Conservation (phyloP, 768 basidiomycete species). For the Leucocoprinus leucothites region DNA sequence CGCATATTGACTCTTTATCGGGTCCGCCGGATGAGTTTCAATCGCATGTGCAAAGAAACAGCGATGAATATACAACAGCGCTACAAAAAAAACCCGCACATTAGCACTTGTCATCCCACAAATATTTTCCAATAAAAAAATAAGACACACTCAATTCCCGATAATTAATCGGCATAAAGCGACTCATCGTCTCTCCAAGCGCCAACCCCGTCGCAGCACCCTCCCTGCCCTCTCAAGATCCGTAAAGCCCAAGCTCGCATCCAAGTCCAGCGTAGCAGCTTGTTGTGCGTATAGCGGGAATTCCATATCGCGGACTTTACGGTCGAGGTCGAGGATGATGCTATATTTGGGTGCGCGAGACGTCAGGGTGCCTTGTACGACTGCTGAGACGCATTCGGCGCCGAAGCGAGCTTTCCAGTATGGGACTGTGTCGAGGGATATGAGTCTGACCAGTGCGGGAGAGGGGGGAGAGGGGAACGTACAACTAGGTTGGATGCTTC, state of each 20-base stretch:
- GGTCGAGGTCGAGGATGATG: slow-evolving; percentile 59
- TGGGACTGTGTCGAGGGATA: slow-evolving; percentile 41
- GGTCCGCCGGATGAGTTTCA: slow-evolving; percentile 58
- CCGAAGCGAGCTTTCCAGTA: slow-evolving; percentile 72
- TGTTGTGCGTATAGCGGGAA: slow-evolving; percentile 61
- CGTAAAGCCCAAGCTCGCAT: not conserved
- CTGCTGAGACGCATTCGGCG: slow-evolving; percentile 60
- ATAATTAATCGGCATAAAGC: slow-evolving; percentile 76
- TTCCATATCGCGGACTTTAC: slow-evolving; percentile 67
- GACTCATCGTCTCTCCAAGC: slow-evolving; percentile 63
- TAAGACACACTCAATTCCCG: slow-evolving; percentile 58
- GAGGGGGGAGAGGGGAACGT: slow-evolving; percentile 19
- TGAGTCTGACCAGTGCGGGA: not conserved
- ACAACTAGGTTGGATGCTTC: slow-evolving; percentile 58
- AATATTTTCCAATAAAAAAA: not conserved
- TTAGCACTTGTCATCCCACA: not conserved
- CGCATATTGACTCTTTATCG: slow-evolving; percentile 65
- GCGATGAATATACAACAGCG: slow-evolving; percentile 71
- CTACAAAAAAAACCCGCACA: slow-evolving; percentile 29
- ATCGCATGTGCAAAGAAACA: slow-evolving; percentile 77
- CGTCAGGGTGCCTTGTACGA: slow-evolving; percentile 65
- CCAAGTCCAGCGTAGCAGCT: slow-evolving; percentile 10
- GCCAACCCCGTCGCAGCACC: slow-evolving; percentile 43
- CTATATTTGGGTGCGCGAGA: slow-evolving; percentile 63
- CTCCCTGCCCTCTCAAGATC: not conserved